Evolutionary conservation across 1,284 basidiomycete genomes (phyloP).

Genomic region (Hypsizygus ulmarius): DNA sequence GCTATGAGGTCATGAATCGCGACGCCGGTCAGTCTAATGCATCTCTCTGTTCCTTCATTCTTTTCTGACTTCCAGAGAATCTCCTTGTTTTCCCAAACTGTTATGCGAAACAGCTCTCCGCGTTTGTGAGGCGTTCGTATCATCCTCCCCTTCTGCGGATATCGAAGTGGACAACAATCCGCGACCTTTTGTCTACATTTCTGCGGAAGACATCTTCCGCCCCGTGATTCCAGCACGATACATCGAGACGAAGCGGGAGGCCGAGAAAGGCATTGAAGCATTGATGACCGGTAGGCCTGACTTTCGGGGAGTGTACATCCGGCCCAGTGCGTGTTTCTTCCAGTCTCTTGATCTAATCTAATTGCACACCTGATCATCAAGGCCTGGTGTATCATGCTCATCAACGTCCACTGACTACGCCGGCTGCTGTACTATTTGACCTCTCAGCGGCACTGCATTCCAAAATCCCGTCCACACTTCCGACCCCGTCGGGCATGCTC

Average conservation of each 20-base stretch:
- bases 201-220: conserved; percentile 90
- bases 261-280: conserved; percentile 67
- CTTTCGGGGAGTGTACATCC: conserved; percentile 72
- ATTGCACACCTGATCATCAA: conserved; percentile 29
- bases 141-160: conserved; percentile 36
- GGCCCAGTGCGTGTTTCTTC: conserved; percentile 67
- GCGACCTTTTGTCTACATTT: conserved; percentile 88
- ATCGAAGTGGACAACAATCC: conserved; percentile 33
- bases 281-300: conserved; percentile 41
- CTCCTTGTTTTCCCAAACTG: conserved; percentile 4
- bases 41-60: background rate
- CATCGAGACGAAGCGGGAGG: conserved; percentile 88
- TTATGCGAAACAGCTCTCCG: conserved; percentile 54
- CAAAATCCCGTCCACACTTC: conserved; percentile 53
- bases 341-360: conserved; percentile 4
- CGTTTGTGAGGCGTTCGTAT: conserved; percentile 72
- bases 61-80: background rate
- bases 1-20: conserved; percentile 84
- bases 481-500: conserved; percentile 61
- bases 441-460: conserved; percentile 69
- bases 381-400: conserved; percentile 97
- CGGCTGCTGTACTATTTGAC: conserved; percentile 83
- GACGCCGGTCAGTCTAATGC: conserved; percentile 71
- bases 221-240: conserved; percentile 85
- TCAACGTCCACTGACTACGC: conserved; percentile 82